Conservation (phyloP, 73 alveolate species). For the Paramecium pentaurelia region DNA sequence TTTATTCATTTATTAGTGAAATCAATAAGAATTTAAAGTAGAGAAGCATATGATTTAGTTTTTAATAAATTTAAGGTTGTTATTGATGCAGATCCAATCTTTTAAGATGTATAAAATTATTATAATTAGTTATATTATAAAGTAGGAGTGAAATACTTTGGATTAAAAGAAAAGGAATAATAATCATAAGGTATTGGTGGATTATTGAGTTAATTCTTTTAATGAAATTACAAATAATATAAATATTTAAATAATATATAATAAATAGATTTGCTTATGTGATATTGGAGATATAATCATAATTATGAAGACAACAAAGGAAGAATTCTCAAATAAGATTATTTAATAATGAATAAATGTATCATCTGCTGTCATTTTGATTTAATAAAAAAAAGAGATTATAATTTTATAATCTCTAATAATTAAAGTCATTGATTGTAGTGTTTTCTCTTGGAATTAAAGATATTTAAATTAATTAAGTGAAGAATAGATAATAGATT, state of each 20-base stretch:
- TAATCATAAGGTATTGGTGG: background rate
- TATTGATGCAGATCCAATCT: background rate
- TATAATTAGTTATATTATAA: constrained; percentile 16
- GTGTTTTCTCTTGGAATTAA: background rate
- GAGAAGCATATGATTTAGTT: constrained; percentile 8
- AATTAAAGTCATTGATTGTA: background rate
- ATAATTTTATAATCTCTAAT: too few species aligned
- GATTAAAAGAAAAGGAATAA: background rate
- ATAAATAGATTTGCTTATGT: too few species aligned
- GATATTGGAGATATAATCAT: too few species aligned
- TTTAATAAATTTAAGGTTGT: background rate
- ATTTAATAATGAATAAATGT: too few species aligned
- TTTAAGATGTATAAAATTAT: background rate
- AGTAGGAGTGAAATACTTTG: constrained; percentile 42
- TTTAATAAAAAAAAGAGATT: too few species aligned
- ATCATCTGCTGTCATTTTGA: too few species aligned
- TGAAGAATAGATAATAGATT: constrained; percentile 30
- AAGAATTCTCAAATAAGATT: too few species aligned
- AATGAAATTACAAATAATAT: background rate
- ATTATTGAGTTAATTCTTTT: constrained; percentile 19
- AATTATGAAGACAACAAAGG: too few species aligned
- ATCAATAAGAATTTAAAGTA: background rate
- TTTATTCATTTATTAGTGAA: background rate
- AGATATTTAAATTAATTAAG: background rate
- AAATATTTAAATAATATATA: too few species aligned